phyloP scores from a whole-genome alignment of 2,329 filamentous ascomycete genomes.

The Hyphodiscus sp. region DNA sequence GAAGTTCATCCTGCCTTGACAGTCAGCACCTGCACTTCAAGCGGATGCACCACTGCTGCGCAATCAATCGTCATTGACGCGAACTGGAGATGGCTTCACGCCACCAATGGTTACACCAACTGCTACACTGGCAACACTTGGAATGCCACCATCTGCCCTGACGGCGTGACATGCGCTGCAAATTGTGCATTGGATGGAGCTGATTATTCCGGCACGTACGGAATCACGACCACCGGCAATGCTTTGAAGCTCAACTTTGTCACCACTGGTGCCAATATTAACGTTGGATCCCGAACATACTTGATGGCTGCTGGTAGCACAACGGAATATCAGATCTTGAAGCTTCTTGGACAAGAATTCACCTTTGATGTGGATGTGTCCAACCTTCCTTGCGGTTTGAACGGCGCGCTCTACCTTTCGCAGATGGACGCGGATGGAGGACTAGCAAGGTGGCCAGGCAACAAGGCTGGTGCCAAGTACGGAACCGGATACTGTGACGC shows the following conservation, averaged over 20 bases:
- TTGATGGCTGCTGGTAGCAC: slow-evolving; percentile 50
- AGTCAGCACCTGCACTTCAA: slow-evolving; percentile 43
- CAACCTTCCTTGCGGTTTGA: slow-evolving; percentile 61
- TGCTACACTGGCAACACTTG: slow-evolving; percentile 39
- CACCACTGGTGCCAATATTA: slow-evolving; percentile 39
- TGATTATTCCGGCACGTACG: slow-evolving; percentile 46
- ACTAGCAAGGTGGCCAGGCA: slow-evolving; percentile 41
- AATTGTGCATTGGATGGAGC: slow-evolving; percentile 50
- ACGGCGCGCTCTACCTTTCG: slow-evolving; percentile 64
- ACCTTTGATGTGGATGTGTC: slow-evolving; percentile 69
- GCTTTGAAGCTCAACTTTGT: slow-evolving; percentile 52
- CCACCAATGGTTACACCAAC: slow-evolving; percentile 34
- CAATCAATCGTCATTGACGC: slow-evolving; percentile 47
- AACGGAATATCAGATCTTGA: slow-evolving; percentile 58
- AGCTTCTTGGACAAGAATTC: slow-evolving; percentile 62
- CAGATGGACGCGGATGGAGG: slow-evolving; percentile 61
- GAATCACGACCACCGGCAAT: slow-evolving; percentile 47
- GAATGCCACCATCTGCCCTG: slow-evolving; percentile 37
- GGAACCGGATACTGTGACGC: slow-evolving; percentile 15
- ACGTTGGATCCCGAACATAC: slow-evolving; percentile 54
- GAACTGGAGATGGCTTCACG: slow-evolving; percentile 55
- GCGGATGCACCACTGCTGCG: slow-evolving; percentile 41
- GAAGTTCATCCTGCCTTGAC: slow-evolving; percentile 47
- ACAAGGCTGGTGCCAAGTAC: slow-evolving; percentile 48
- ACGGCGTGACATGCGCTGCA: slow-evolving; percentile 38